Evolutionary conservation across 352 stramenopile genomes (phyloP).

Genomic region (Pythium dissotocum): DNA sequence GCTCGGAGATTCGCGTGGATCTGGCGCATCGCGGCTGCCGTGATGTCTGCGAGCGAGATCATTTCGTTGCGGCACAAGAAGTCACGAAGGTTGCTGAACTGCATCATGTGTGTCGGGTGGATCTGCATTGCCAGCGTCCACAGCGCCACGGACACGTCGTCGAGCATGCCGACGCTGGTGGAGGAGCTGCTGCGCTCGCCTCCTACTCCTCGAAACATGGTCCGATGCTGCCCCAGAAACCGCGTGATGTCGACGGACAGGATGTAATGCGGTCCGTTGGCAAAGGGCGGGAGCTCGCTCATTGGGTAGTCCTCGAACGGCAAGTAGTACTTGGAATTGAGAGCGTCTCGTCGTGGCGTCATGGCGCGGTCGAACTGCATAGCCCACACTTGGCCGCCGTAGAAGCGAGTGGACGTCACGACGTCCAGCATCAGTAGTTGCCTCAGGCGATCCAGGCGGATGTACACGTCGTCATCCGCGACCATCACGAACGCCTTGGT

Average conservation of each 20-base stretch:
- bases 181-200: not conserved
- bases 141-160: conserved; percentile 60
- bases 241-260: conserved; percentile 33
- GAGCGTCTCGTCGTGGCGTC: conserved; percentile 5
- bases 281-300: conserved; percentile 34
- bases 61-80: conserved; percentile 34
- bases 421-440: not conserved
- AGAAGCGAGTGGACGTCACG: conserved; percentile 20
- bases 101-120: conserved; percentile 34
- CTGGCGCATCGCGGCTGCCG: conserved; percentile 36
- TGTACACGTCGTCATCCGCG: conserved; percentile 57
- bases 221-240: conserved; percentile 30
- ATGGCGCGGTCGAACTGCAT: conserved; percentile 25
- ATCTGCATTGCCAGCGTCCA: conserved; percentile 59
- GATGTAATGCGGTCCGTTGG: conserved; percentile 42
- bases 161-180: conserved; percentile 32
- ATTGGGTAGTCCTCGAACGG: conserved; percentile 31
- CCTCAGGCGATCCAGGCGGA: conserved; percentile 13
- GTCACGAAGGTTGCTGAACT: conserved; percentile 48
- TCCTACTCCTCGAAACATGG: conserved; percentile 17
- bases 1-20: conserved; percentile 48
- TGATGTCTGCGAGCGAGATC: conserved; percentile 52
- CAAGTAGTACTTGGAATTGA: conserved; percentile 21
- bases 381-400: conserved; percentile 43
- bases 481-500: conserved; percentile 41